These are phyloP conservation scores for Aethionema arabicum DNA, from an alignment of 345 rosid species.

Conservation along the genomic window DNA sequence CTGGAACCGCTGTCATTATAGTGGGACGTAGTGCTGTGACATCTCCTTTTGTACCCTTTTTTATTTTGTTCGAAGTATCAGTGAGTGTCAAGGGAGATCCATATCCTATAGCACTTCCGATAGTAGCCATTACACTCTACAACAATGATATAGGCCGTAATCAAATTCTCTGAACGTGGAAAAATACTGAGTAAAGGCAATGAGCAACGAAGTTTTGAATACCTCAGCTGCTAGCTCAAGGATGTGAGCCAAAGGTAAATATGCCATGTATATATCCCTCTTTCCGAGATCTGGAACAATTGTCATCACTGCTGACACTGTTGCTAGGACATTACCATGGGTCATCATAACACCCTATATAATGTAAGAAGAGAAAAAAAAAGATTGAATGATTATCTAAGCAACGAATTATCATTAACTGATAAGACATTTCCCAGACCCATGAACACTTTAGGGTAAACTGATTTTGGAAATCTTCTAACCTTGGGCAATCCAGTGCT, in stretches of 20 bases:
- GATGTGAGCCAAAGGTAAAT: constrained; percentile 90
- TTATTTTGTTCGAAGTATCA: constrained; percentile 89
- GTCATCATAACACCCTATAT: constrained; percentile 99
- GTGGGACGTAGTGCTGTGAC: constrained; percentile 80
- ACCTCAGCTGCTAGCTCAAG: constrained; percentile 99
- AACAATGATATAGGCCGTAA: constrained; percentile 25
- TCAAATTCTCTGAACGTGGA: constrained; percentile 17
- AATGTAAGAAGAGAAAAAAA: constrained; percentile 13
- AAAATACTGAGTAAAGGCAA: constrained; percentile 2
- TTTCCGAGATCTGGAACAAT: constrained; percentile 83
- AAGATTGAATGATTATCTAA: not conserved
- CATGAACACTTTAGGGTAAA: constrained; percentile 6
- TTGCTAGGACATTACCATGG: constrained; percentile 89
- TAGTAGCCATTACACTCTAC: constrained; percentile 76
- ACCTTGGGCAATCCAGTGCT: constrained; percentile 99
- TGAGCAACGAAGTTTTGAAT: constrained; percentile 15
- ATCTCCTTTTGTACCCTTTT: constrained; percentile 89
- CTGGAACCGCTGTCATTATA: constrained; percentile 96
- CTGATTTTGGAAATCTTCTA: constrained; percentile 25
- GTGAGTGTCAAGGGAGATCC: constrained; percentile 96
- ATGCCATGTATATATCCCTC: constrained; percentile 85
- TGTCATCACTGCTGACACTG: constrained; percentile 88
- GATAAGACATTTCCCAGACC: not conserved
- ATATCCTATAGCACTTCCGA: constrained; percentile 94
- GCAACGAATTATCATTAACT: not conserved